These are phyloP conservation scores for Xerocomus minutiporus DNA, from an alignment of 1,284 basidiomycete species.

Conservation along the genomic window DNA sequence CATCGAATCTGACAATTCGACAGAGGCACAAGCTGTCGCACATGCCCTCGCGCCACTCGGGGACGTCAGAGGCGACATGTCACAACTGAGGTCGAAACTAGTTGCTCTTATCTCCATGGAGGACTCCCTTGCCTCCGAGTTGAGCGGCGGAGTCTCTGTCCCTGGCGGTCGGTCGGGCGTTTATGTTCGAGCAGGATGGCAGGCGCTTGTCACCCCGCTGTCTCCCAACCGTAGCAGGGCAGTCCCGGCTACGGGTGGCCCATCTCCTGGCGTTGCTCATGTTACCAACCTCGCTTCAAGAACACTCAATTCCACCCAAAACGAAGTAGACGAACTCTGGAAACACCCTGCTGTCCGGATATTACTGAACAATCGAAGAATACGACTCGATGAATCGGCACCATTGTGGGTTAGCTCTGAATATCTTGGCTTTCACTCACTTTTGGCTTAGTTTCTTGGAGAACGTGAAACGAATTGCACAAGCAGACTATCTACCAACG, in stretches of 20 bases:
- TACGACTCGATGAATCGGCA: constrained; percentile 71
- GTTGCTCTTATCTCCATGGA: constrained; percentile 65
- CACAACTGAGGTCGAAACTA: constrained; percentile 50
- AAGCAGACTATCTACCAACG: constrained; percentile 64
- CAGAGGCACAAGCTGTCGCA: constrained; percentile 30
- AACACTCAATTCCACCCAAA: constrained; percentile 44
- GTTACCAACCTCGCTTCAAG: constrained; percentile 52
- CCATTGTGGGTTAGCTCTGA: constrained; percentile 50
- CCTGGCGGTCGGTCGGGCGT: constrained; percentile 56
- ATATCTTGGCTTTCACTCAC: constrained; percentile 7
- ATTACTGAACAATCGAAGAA: constrained; percentile 51
- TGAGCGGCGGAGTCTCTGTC: constrained; percentile 59
- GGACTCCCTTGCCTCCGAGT: constrained; percentile 59
- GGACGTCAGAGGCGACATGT: constrained; percentile 43
- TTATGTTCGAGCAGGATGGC: constrained; percentile 66
- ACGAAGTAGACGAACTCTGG: constrained; percentile 63
- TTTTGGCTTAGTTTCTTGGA: constrained; percentile 56
- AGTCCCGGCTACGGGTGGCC: constrained; percentile 34
- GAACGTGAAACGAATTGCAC: constrained; percentile 58
- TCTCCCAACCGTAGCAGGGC: constrained; percentile 42
- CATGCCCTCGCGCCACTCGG: constrained; percentile 33
- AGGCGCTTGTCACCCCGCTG: constrained; percentile 46
- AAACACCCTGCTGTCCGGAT: constrained; percentile 57
- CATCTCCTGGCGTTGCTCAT: constrained; percentile 35
- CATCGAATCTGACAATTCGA: constrained; percentile 26